Evolutionary conservation across 257 asterid species (phyloP), one percentile per base, ranked within the genome.

Genomic region (Avicennia marina): DNA sequence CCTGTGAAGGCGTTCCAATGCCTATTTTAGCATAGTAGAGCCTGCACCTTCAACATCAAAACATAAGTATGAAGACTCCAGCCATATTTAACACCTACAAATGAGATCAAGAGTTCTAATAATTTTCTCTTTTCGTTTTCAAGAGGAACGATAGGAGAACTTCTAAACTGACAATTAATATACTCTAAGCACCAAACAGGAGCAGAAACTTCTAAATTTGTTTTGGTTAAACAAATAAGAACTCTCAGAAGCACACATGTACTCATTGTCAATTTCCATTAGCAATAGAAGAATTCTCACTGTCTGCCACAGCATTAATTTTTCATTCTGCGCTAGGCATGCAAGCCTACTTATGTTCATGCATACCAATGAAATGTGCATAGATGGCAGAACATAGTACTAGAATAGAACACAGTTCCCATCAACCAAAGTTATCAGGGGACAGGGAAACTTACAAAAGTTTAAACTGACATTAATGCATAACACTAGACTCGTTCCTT

Each of bases 1-100:
- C 97, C 76, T 82, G 78, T 22, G 98, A 69, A 41, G 98, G 98
- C 8, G 95, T 89, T 69, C 98, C 98, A 56, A 93, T 93, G 58
- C 95, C 97, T 50, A 93, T 84, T 79, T 76, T 83, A 59, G 98
- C 97, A 60, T 89, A 93, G 82, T 93, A 93, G 56, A 93, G 97
- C 84, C 98, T 93, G 79, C 68, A 78, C 25, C 55, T 73, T 59
- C 58, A 57, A 46, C n/a, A 51, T 44, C 60, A 66, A 51, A 61
- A 59, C 46, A 66, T 48, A 38, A 74, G 58, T 36, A 39, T 59
- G 53, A 55, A 6, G 16, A 48, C 24, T 58, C 53, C 53, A 41
- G 47, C 40, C 55, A 55, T 19, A 54, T 51, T 65, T 38, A 54
- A 42, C 31, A 32, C 58, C 52, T 36, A 56, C 19, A 38, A 22